These are phyloP conservation scores for Phialocephala sp. DNA, from an alignment of 2,329 filamentous ascomycete genomes.

Conservation along the genomic window DNA sequence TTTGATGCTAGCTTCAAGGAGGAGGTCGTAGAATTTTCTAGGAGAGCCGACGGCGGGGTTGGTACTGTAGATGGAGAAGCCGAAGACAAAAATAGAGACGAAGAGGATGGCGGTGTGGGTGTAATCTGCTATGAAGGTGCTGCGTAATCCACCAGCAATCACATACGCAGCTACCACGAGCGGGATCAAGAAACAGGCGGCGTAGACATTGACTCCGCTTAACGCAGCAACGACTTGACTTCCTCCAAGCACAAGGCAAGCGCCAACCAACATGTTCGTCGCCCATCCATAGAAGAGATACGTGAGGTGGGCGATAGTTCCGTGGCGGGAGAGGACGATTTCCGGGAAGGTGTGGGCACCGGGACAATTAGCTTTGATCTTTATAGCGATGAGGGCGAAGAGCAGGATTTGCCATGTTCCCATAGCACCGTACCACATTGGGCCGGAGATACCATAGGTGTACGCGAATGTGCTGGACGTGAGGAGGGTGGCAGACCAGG, in stretches of 20 bases:
- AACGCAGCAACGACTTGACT: slow-evolving; percentile 47
- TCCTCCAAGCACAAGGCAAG: slow-evolving; percentile 48
- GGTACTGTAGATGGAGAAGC: slow-evolving; percentile 45
- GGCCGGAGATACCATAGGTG: slow-evolving; percentile 48
- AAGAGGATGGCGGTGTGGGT: slow-evolving; percentile 50
- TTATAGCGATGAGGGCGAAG: slow-evolving; percentile 49
- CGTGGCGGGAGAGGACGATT: slow-evolving; percentile 48
- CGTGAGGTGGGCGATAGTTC: slow-evolving; percentile 45
- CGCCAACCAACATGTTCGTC: slow-evolving; percentile 50
- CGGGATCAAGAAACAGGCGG: slow-evolving; percentile 48
- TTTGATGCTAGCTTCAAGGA: slow-evolving; percentile 42
- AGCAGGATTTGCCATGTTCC: slow-evolving; percentile 49
- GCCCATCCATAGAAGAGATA: slow-evolving; percentile 49
- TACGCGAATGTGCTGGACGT: slow-evolving; percentile 50
- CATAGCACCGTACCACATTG: slow-evolving; percentile 51
- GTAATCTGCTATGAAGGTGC: slow-evolving; percentile 51
- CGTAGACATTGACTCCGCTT: slow-evolving; percentile 50
- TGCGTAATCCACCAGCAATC: slow-evolving; percentile 47
- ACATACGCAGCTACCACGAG: slow-evolving; percentile 48
- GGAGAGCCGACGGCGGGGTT: slow-evolving; percentile 43
- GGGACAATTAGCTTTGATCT: slow-evolving; percentile 49
- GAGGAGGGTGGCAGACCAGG: slow-evolving; percentile 53
- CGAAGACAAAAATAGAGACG: slow-evolving; percentile 47
- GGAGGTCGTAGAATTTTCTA: slow-evolving; percentile 46
- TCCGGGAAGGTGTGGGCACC: slow-evolving; percentile 51